These are phyloP conservation scores for Coemansia sp. DNA, from an alignment of 371 early-diverging fungal species.

Conservation along the genomic window DNA sequence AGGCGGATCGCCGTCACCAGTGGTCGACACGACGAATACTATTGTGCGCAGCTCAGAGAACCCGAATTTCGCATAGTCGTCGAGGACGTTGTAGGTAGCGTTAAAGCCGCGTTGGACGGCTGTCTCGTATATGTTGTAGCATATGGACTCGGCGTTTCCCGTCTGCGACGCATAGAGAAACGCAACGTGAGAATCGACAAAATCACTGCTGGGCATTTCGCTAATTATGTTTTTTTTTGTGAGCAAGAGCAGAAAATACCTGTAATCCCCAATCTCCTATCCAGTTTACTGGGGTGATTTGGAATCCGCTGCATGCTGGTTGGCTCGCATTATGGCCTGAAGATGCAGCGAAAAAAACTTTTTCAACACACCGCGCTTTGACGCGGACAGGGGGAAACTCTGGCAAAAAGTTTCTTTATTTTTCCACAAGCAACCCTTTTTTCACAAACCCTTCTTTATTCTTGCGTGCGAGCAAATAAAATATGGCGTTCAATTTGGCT, in stretches of 20 bases:
- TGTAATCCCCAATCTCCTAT: not conserved
- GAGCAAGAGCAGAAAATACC: not conserved
- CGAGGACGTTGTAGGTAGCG: slow-evolving; percentile 63
- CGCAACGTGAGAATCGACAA: slow-evolving; percentile 42
- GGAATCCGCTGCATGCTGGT: not conserved
- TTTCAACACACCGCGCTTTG: slow-evolving; percentile 1
- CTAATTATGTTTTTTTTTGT: not conserved
- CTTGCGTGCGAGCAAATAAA: not conserved
- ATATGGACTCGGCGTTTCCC: slow-evolving; percentile 91
- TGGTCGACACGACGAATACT: slow-evolving; percentile 84
- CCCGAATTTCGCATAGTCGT: slow-evolving; percentile 69
- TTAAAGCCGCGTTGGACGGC: slow-evolving; percentile 69
- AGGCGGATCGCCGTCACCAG: slow-evolving; percentile 95
- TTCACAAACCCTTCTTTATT: no score
- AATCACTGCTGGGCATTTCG: slow-evolving; percentile 10
- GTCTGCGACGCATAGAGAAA: slow-evolving; percentile 88
- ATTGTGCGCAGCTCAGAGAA: slow-evolving; percentile 59
- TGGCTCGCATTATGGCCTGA: not conserved
- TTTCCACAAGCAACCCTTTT: no score
- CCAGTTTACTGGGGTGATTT: not conserved
- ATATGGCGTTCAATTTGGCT: slow-evolving; percentile 40
- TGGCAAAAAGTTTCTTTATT: no score
- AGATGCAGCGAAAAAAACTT: not conserved
- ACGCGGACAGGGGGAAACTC: not conserved
- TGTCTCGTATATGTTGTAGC: slow-evolving; percentile 75